A percentile compares a stretch with the other conserved stretches of the same genome.
These are phyloP conservation scores for Collybia sp. DNA, from an alignment of 768 basidiomycete species.

Conservation along the genomic window DNA sequence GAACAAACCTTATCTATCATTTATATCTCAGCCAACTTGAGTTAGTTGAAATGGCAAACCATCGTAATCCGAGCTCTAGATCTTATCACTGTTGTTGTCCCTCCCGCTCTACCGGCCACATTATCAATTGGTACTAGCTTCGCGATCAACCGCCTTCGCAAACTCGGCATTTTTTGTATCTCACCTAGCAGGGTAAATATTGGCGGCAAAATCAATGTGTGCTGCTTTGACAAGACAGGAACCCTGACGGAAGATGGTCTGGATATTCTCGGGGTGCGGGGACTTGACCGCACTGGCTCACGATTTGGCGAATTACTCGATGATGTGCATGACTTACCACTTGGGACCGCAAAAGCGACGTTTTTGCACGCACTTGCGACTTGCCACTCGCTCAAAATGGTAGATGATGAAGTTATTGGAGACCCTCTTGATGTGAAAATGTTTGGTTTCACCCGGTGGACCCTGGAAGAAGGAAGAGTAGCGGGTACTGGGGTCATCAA, in stretches of 20 bases:
- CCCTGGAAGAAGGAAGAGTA: constrained; percentile 83
- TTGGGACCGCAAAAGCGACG: constrained; percentile 67
- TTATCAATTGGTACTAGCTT: constrained; percentile 97
- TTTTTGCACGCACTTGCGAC: constrained; percentile 93
- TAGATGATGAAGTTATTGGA: constrained; percentile 84
- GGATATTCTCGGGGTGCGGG: constrained; percentile 92
- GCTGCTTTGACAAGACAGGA: constrained; percentile 99
- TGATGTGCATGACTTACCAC: constrained; percentile 82
- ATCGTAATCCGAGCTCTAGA: constrained; percentile 91
- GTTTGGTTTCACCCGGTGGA: constrained; percentile 98
- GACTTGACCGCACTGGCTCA: constrained; percentile 68
- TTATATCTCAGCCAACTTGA: not conserved
- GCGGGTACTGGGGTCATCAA: constrained; percentile 71
- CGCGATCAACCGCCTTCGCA: constrained; percentile 83
- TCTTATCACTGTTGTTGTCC: constrained; percentile 94
- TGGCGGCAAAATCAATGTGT: constrained; percentile 93
- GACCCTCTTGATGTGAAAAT: constrained; percentile 97
- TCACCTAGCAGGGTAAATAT: constrained; percentile 95
- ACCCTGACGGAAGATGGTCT: constrained; percentile 97
- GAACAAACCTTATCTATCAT: constrained; percentile 15
- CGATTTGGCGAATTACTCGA: constrained; percentile 89
- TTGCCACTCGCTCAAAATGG: constrained; percentile 91
- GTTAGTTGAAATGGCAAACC: constrained; percentile 81
- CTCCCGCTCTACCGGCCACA: constrained; percentile 95
- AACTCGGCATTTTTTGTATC: constrained; percentile 90